Evolutionary conservation across 805 yeast species (phyloP).

Genomic region (Nakazawaea wyomingensis): DNA sequence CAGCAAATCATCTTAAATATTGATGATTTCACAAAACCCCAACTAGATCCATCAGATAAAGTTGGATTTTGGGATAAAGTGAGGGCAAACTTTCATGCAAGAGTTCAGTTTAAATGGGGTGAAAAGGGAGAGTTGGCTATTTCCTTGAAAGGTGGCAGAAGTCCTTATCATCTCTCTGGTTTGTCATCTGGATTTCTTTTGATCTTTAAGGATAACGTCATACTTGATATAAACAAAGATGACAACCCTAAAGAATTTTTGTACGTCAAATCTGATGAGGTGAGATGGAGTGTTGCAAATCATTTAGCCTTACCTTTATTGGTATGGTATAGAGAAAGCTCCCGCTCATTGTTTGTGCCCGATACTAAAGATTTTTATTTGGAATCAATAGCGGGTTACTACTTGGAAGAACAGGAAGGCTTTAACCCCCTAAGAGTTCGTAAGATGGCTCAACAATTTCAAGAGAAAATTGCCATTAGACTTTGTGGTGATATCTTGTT

Average conservation of each 20-base stretch:
- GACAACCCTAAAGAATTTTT: slow-evolving; percentile 68
- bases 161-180: slow-evolving; percentile 71
- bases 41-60: slow-evolving; percentile 77
- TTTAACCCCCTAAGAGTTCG: background rate
- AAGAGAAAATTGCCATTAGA: slow-evolving; percentile 44
- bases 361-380: slow-evolving; percentile 28
- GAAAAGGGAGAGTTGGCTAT: slow-evolving; percentile 49
- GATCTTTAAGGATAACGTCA: slow-evolving; percentile 60
- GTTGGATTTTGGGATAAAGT: slow-evolving; percentile 93
- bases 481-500: slow-evolving; percentile 58
- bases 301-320: slow-evolving; percentile 49
- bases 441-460: background rate
- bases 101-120: slow-evolving; percentile 46
- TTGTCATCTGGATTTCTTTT: slow-evolving; percentile 72
- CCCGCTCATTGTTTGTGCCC: slow-evolving; percentile 42
- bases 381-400: slow-evolving; percentile 44
- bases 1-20: slow-evolving; percentile 73
- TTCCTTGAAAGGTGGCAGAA: slow-evolving; percentile 66
- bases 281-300: slow-evolving; percentile 73
- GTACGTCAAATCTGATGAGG: slow-evolving; percentile 54
- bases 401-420: slow-evolving; percentile 23
- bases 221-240: slow-evolving; percentile 55
- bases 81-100: slow-evolving; percentile 72
- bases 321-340: slow-evolving; percentile 53
- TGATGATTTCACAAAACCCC: slow-evolving; percentile 85